Percentiles rank a stretch among this genome's conserved stretches.
phyloP scores from a whole-genome alignment of 2,329 filamentous ascomycete species.

The Ophiostoma tasmaniense region DNA sequence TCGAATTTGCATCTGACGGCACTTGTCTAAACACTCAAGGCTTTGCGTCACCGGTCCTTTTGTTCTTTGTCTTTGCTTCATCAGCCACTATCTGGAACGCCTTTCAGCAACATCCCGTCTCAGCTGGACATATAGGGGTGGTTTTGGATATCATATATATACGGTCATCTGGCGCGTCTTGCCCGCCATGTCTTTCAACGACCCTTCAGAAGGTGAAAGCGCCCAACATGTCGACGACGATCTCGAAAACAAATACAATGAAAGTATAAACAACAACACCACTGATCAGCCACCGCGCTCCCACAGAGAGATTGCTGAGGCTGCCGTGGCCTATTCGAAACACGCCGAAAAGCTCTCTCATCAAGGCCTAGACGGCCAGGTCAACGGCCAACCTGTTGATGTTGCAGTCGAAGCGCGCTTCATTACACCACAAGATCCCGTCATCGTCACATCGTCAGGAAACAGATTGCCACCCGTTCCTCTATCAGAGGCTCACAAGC shows the following conservation, averaged over 20 bases:
- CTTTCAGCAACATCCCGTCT: neutral
- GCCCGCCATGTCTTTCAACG: neutral
- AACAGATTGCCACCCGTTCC: slow-evolving; percentile 60
- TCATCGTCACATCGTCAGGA: slow-evolving; percentile 61
- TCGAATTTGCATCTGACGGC: neutral
- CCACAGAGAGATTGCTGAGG: slow-evolving; percentile 27
- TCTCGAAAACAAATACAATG: neutral
- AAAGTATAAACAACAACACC: neutral
- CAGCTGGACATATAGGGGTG: neutral
- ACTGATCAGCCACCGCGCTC: slow-evolving; percentile 14
- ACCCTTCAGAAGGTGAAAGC: neutral
- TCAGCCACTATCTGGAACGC: neutral
- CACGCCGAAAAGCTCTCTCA: slow-evolving; percentile 53
- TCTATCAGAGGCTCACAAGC: slow-evolving; percentile 58
- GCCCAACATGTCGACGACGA: neutral
- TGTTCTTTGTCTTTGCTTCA: neutral
- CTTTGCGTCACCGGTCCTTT: neutral
- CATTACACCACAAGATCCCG: slow-evolving; percentile 61
- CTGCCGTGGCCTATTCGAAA: slow-evolving; percentile 48
- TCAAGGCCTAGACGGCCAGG: slow-evolving; percentile 25
- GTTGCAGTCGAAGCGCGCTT: slow-evolving; percentile 56
- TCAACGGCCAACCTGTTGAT: slow-evolving; percentile 23
- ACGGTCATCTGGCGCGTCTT: neutral
- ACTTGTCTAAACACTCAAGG: neutral
- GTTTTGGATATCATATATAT: neutral